Evolutionary conservation across 208 protist genomes (phyloP).

Genomic region (Leishmania braziliensis): DNA sequence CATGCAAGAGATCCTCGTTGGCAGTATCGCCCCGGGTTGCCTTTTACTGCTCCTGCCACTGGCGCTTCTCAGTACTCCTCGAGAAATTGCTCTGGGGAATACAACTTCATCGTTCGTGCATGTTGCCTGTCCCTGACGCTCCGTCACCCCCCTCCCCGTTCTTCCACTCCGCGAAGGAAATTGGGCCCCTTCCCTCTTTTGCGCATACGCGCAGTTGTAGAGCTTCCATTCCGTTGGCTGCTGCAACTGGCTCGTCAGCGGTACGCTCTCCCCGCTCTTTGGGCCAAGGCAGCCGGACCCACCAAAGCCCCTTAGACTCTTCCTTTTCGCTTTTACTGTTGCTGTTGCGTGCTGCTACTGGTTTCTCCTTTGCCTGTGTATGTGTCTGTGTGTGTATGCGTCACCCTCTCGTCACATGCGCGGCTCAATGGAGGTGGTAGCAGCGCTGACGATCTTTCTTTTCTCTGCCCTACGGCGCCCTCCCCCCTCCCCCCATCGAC

Average conservation of each 20-base stretch:
- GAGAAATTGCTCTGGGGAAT: background rate
- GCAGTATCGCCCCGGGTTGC: background rate
- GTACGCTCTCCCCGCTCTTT: background rate
- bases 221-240: background rate
- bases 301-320: background rate
- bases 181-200: background rate
- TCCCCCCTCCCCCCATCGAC: no score
- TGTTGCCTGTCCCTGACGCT: background rate
- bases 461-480: background rate
- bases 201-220: background rate
- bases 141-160: background rate
- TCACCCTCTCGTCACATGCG: background rate
- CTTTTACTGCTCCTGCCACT: background rate
- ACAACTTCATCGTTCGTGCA: background rate
- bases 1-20: background rate
- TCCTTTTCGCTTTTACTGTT: background rate
- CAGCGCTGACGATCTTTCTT: background rate
- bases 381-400: background rate
- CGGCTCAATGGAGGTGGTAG: background rate
- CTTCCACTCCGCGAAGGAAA: background rate
- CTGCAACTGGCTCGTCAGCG: background rate
- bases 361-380: background rate
- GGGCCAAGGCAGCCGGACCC: background rate
- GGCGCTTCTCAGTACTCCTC: background rate
- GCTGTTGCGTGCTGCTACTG: slow-evolving; percentile 1